Conservation (phyloP, 768 basidiomycete species). For the Boletus rubescentipes region DNA sequence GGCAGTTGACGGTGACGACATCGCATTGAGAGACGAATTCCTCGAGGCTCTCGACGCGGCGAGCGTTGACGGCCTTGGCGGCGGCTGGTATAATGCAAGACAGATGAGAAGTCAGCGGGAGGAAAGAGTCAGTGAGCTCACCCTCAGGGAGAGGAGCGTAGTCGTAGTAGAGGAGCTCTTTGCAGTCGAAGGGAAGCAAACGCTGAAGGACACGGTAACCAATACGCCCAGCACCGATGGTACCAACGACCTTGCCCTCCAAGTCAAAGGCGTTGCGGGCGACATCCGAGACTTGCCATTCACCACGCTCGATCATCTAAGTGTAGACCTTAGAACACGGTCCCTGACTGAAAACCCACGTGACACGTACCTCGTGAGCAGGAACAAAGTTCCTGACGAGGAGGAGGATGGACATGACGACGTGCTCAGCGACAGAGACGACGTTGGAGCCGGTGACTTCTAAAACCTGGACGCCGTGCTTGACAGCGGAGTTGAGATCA, state of each 20-base stretch:
- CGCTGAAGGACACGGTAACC: constrained; percentile 87
- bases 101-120: neutral
- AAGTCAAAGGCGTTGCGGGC: constrained; percentile 86
- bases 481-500: constrained; percentile 85
- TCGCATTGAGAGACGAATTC: constrained; percentile 62
- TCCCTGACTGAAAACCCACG: neutral
- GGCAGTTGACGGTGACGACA: constrained; percentile 85
- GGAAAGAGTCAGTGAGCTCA: constrained; percentile 19
- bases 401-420: constrained; percentile 85
- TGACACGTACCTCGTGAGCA: constrained; percentile 66
- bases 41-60: constrained; percentile 78
- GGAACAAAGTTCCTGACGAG: constrained; percentile 90
- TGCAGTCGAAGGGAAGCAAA: constrained; percentile 79
- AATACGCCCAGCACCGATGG: constrained; percentile 81
- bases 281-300: constrained; percentile 84
- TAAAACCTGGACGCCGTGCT: constrained; percentile 74
- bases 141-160: constrained; percentile 70
- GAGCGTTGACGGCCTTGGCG: constrained; percentile 62
- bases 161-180: constrained; percentile 90
- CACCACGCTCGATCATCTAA: constrained; percentile 78
- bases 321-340: neutral
- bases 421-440: constrained; percentile 89
- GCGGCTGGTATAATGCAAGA: constrained; percentile 42
- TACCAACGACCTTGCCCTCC: constrained; percentile 89
- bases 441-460: constrained; percentile 92